Conservation (phyloP, 257 asterid species). For the Fraxinus quadrangulata region DNA sequence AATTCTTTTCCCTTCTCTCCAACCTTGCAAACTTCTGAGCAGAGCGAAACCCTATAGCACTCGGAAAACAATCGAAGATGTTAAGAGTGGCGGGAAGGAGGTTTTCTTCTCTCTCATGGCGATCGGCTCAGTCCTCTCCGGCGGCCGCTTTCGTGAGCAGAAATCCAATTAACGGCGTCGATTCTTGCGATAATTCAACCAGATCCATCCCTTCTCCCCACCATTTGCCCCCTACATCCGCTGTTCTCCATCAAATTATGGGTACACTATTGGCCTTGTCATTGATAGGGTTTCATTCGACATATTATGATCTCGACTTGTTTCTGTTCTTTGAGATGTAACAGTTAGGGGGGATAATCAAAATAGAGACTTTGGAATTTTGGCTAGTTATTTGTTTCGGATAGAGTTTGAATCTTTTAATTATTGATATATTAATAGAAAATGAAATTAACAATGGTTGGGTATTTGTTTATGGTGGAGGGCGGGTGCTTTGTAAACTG, state of each 20-base stretch:
- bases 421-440: not conserved
- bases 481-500: not conserved
- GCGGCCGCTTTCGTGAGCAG: constrained; percentile 41
- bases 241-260: constrained; percentile 51
- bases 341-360: not conserved
- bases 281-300: not conserved
- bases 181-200: constrained; percentile 38
- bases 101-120: constrained; percentile 54
- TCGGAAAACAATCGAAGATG: constrained; percentile 37
- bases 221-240: constrained; percentile 20
- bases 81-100: constrained; percentile 70
- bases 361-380: not conserved
- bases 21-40: not conserved
- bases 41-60: not conserved
- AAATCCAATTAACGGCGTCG: constrained; percentile 35
- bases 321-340: not conserved
- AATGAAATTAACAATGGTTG: not conserved
- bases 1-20: not conserved
- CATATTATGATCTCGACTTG: not conserved
- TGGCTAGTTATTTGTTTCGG: not conserved
- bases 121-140: constrained; percentile 44
- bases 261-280: constrained; percentile 34
- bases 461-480: not conserved
- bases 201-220: constrained; percentile 36
- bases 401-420: not conserved